Base-by-base conservation (phyloP, 2,329 filamentous ascomycete genomes). In the Epichloe gansuensis region DNA sequence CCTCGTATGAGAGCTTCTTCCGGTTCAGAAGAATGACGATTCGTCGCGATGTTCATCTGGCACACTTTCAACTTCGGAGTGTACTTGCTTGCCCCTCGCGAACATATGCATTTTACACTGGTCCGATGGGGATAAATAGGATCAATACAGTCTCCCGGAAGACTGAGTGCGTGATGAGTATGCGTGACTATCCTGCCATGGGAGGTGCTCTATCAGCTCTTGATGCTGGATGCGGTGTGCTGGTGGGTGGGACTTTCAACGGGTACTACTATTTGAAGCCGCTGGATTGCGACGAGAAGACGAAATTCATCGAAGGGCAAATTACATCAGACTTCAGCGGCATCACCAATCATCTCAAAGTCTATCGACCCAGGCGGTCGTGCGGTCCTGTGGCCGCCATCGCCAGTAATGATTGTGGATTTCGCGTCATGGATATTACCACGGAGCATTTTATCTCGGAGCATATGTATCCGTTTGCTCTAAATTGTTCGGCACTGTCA, bases 401-500 rank as follows among this genome's bases (percentile, higher is more conserved):
- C 58, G 75, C 80, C 3, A 83, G 80, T 43, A 86, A 86, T 56
- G 82, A 86, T 58, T 69, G 69, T 17, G 71, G 71, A 3, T 75
- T 85, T 58, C 76, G 82, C 21, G 67, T 80, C 34, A 65, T 85
- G 46, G 82, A 85, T 57, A 62, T 84, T 9, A 65, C 66, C 41
- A 79, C 80, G 4, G 78, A 85, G 56, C 76, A 71, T 25, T 80
- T 86, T 56, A 69, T 80, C 5, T 71, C 75, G 39, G 69, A 76
- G 35, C 69, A 65, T 46, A 64, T 59, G 52, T 88, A 84, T 63
- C 66, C 74, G 0, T 76, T 78, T 58, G 74, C 85, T 3, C 73
- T 89, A 55, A 91, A 91, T 66, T 88, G 85, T 68, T 80, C 84
- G 1, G 82, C 85, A 2, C 74, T 86, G 2, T 88, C 85, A 1